phyloP scores from a whole-genome alignment of 1,284 basidiomycete species.

The Porodaedalea pini region DNA sequence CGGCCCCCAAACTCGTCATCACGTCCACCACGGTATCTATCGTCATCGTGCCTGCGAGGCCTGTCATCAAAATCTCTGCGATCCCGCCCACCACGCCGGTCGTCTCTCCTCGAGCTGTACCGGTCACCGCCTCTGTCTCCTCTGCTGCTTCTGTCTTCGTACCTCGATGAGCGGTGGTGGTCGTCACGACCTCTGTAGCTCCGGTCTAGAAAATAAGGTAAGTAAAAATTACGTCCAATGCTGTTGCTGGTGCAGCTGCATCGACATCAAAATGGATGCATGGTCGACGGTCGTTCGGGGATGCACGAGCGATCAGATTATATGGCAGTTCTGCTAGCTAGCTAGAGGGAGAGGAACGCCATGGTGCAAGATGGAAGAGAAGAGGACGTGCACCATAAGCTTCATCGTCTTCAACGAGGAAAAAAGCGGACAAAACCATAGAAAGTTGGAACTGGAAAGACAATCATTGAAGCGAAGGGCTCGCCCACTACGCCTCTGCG shows the following conservation, averaged over 20 bases:
- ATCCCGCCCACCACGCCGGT: conserved; percentile 21
- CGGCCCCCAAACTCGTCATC: conserved; percentile 42
- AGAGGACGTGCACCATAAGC: conserved; percentile 23
- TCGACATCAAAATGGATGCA: conserved; percentile 16
- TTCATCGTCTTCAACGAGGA: conserved; percentile 19
- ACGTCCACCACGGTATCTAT: conserved; percentile 45
- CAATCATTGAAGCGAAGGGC: conserved; percentile 5
- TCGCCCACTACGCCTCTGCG: not conserved
- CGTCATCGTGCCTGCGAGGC: conserved; percentile 37
- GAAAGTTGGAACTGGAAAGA: conserved; percentile 14
- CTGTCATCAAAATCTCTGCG: conserved; percentile 36
- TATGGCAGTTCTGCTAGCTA: conserved; percentile 24
- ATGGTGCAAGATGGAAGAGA: conserved; percentile 19
- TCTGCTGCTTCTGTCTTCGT: conserved; percentile 22
- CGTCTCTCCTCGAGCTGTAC: conserved; percentile 19
- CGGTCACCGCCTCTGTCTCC: conserved; percentile 27
- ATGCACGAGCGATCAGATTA: conserved; percentile 11
- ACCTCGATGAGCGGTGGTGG: conserved; percentile 24
- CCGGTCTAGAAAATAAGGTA: conserved; percentile 23
- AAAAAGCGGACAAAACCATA: conserved; percentile 10
- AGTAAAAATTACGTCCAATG: conserved; percentile 16
- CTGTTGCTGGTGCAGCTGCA: conserved; percentile 13
- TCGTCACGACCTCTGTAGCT: conserved; percentile 21
- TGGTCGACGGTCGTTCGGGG: conserved; percentile 10
- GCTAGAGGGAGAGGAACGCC: conserved; percentile 17